These are phyloP conservation scores for Cymodocea nodosa DNA, from an alignment of 116 monocot genomes.

Conservation along the genomic window DNA sequence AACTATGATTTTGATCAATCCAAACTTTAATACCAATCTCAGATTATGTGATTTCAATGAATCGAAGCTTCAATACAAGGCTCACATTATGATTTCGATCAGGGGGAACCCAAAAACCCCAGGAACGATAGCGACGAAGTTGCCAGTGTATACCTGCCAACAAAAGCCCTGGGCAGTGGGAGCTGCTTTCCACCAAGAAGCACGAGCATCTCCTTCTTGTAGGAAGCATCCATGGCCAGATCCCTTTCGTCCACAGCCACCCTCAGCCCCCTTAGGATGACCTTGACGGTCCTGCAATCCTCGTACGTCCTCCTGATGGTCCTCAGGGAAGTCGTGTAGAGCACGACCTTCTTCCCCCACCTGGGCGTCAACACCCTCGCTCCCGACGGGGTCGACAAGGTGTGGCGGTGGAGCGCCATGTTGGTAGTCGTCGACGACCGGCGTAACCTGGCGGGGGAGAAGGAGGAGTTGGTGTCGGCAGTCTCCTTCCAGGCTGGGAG, in stretches of 20 bases:
- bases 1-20: no score
- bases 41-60: no score
- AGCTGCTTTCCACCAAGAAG: constrained; percentile 2
- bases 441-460: not conserved
- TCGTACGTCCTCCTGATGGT: constrained; percentile 24
- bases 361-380: not conserved
- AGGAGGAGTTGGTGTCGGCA: not conserved
- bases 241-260: constrained; percentile 27
- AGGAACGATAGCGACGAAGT: no score
- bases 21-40: no score
- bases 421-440: constrained; percentile 2
- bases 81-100: no score
- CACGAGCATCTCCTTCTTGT: constrained; percentile 21
- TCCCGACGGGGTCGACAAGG: not conserved
- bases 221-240: constrained; percentile 22
- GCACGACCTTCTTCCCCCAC: constrained; percentile 8
- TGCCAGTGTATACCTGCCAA: constrained; percentile 2
- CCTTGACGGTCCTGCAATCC: constrained; percentile 24
- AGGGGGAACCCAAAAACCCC: no score
- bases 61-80: no score
- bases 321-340: constrained; percentile 31
- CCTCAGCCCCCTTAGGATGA: constrained; percentile 16
- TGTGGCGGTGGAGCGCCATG: not conserved
- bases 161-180: constrained; percentile 4
- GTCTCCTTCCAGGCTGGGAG: no score